Evolutionary conservation across 23 red algal species (phyloP).

Genomic region (Gracilariopsis chorda): DNA sequence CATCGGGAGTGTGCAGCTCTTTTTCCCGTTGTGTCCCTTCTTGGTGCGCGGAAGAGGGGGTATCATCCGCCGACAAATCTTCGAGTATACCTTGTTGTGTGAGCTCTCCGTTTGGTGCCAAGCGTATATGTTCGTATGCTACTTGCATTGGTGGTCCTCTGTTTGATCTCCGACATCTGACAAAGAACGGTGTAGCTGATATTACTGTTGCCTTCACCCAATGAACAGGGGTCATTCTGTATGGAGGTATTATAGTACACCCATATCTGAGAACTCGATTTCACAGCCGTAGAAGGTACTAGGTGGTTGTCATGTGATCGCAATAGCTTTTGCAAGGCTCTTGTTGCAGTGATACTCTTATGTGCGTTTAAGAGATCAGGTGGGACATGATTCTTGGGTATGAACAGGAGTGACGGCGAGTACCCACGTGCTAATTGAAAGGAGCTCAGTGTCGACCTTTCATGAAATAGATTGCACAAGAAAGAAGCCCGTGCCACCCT

Average conservation of each 20-base stretch:
- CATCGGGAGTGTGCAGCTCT: not conserved
- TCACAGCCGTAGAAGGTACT: not conserved
- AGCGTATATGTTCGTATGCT: not conserved
- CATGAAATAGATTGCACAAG: conserved; percentile 22
- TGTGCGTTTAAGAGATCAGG: conserved; percentile 21
- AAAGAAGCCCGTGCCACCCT: not conserved
- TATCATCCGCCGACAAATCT: not conserved
- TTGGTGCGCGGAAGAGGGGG: not conserved
- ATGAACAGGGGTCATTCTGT: conserved; percentile 17
- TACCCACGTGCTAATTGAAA: conserved; percentile 38
- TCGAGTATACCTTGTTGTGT: not conserved
- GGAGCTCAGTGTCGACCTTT: conserved; percentile 5
- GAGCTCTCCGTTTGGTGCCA: not conserved
- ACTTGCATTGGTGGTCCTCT: not conserved
- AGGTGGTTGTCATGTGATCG: not conserved
- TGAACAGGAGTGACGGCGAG: not conserved
- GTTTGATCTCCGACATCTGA: conserved; percentile 17
- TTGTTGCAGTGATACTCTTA: not conserved
- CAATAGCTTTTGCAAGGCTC: conserved; percentile 27
- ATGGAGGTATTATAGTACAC: conserved; percentile 36
- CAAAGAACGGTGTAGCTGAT: not conserved
- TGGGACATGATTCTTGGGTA: not conserved
- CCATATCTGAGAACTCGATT: not conserved
- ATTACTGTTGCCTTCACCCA: conserved; percentile 20
- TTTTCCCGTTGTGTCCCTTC: not conserved